Percentiles rank a stretch among this genome's conserved stretches.
Conservation (phyloP, 164 flowering plant genomes). For the Vitis cinerea region DNA sequence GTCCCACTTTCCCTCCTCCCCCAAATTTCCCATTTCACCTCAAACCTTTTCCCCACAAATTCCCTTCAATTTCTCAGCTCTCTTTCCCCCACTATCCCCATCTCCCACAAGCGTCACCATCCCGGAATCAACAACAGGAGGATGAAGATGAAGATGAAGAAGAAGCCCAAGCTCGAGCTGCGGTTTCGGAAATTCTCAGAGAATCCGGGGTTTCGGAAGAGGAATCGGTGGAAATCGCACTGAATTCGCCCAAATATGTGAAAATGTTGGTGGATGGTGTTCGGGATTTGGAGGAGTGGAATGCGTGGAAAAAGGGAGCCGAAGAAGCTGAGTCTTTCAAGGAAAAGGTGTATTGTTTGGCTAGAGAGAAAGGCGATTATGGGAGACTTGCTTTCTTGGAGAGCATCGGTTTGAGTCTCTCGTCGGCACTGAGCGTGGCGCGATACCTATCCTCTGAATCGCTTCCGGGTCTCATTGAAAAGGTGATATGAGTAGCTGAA, state of each 20-base stretch:
- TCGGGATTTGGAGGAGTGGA: slow-evolving; percentile 74
- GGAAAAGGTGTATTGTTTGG: slow-evolving; percentile 56
- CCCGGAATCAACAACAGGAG: slow-evolving; percentile 1
- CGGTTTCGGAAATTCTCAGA: slow-evolving; percentile 38
- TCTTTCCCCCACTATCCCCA: slow-evolving; percentile 8
- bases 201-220: slow-evolving; percentile 44
- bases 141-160: slow-evolving; percentile 27
- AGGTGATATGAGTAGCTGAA: slow-evolving; percentile 32
- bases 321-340: slow-evolving; percentile 27
- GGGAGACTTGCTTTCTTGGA: slow-evolving; percentile 84
- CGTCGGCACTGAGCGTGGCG: slow-evolving; percentile 59
- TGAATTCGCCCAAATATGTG: slow-evolving; percentile 56
- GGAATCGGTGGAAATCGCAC: slow-evolving; percentile 42
- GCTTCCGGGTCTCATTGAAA: slow-evolving; percentile 50
- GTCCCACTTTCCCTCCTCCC: slow-evolving; percentile 7
- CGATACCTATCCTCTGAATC: slow-evolving; percentile 51
- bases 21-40: background rate
- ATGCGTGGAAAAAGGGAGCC: slow-evolving; percentile 28
- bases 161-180: slow-evolving; percentile 23
- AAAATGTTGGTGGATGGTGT: slow-evolving; percentile 64
- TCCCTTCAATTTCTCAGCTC: background rate
- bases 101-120: background rate
- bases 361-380: slow-evolving; percentile 70
- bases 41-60: background rate
- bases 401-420: slow-evolving; percentile 63